Evolutionary conservation across 148 eudicot species (phyloP).

Genomic region (Salicornia ramosissima): DNA sequence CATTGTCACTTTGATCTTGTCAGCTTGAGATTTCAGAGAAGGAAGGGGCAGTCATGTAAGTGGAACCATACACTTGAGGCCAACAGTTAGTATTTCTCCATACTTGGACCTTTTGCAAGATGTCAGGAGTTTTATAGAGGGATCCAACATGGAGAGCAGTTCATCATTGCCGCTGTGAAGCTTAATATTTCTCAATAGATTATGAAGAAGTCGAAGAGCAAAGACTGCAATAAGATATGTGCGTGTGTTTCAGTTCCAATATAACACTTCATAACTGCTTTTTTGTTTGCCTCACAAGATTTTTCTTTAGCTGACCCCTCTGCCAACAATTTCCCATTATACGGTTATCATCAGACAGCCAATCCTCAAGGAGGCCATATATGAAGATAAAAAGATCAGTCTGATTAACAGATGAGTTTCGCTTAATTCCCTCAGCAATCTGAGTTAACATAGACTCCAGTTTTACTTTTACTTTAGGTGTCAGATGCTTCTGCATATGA

Average conservation of each 20-base stretch:
- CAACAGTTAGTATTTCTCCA: conserved; percentile 57
- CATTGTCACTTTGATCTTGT: conserved; percentile 65
- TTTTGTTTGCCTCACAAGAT: conserved; percentile 18
- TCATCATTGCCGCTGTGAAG: conserved; percentile 38
- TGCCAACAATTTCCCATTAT: conserved; percentile 26
- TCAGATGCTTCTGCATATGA: conserved; percentile 60
- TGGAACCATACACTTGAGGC: conserved; percentile 63
- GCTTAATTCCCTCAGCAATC: conserved; percentile 78
- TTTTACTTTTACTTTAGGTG: conserved; percentile 65
- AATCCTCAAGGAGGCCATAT: conserved; percentile 63
- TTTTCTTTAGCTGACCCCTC: conserved; percentile 15
- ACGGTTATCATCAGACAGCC: conserved; percentile 34
- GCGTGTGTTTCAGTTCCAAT: conserved; percentile 39
- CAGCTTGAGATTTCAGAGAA: conserved; percentile 60
- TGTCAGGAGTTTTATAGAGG: conserved; percentile 58
- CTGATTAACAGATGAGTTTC: conserved; percentile 68
- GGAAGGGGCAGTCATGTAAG: conserved; percentile 69
- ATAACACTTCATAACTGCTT: conserved; percentile 30
- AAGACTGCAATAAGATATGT: conserved; percentile 74
- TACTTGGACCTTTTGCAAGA: conserved; percentile 79
- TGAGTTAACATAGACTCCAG: conserved; percentile 71
- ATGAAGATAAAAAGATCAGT: conserved; percentile 63
- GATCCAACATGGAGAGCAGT: conserved; percentile 66
- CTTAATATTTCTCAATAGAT: conserved; percentile 50
- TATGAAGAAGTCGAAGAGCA: conserved; percentile 69